Conservation (phyloP, 208 protist species). For the Tetramitus jugosus region DNA sequence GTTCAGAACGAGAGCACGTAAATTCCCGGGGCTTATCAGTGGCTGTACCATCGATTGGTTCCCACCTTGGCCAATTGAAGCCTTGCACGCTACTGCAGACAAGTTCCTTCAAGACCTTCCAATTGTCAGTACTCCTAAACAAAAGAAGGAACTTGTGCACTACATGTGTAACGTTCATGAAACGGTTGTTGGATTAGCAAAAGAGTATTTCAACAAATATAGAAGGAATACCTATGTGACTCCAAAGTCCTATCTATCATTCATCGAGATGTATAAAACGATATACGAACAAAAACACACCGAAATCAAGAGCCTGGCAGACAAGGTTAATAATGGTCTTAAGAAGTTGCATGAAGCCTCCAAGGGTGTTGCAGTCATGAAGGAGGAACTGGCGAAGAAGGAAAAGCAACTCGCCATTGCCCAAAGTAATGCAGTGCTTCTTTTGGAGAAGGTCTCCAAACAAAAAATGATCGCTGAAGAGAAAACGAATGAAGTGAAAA, state of each 20-base stretch:
- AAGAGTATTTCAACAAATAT: conserved; percentile 57
- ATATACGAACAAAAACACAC: conserved; percentile 53
- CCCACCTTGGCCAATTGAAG: conserved; percentile 59
- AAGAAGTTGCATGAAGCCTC: conserved; percentile 52
- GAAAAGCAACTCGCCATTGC: conserved; percentile 48
- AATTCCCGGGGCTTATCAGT: conserved; percentile 69
- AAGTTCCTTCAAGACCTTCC: conserved; percentile 29
- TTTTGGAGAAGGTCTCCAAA: conserved; percentile 48
- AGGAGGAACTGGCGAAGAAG: conserved; percentile 40
- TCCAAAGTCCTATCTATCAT: conserved; percentile 73
- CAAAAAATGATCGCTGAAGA: conserved; percentile 47
- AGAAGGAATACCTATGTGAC: conserved; percentile 59
- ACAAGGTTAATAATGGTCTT: conserved; percentile 53
- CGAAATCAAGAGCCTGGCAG: conserved; percentile 43
- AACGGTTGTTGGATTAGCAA: conserved; percentile 38
- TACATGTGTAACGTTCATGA: conserved; percentile 58
- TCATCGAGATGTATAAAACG: conserved; percentile 54
- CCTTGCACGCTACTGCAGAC: conserved; percentile 49
- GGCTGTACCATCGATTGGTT: conserved; percentile 77
- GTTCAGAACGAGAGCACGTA: conserved; percentile 46
- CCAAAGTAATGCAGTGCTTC: conserved; percentile 32
- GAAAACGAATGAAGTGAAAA: conserved; percentile 49
- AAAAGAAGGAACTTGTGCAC: conserved; percentile 33
- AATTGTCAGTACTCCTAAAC: conserved; percentile 29
- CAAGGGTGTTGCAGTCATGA: conserved; percentile 40